Conservation (phyloP, 2,329 filamentous ascomycete species). For the Coniella lustricola region DNA sequence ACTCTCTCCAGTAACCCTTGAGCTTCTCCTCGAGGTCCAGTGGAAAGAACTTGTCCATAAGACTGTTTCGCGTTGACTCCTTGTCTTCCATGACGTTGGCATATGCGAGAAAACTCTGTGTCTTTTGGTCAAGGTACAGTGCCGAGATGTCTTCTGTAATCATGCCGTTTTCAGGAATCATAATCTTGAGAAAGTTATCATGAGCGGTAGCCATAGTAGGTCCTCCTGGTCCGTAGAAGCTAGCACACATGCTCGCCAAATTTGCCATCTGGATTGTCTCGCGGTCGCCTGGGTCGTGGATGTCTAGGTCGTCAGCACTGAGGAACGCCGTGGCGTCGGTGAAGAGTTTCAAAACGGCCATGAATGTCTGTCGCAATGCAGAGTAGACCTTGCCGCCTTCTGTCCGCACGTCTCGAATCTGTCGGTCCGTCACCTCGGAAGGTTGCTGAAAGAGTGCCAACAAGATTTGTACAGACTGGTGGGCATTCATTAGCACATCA, state of each 20-base stretch:
- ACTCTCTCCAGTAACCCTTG: conserved; percentile 37
- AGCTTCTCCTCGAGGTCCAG: conserved; percentile 46
- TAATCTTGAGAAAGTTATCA: conserved; percentile 38
- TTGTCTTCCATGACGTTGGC: conserved; percentile 44
- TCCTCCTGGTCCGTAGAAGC: conserved; percentile 22
- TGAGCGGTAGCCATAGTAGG: conserved; percentile 36
- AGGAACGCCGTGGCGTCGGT: conserved; percentile 26
- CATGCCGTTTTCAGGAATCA: conserved; percentile 31
- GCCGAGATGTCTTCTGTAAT: conserved; percentile 35
- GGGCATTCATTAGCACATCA: neutral
- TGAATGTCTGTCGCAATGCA: conserved; percentile 27
- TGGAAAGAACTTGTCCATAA: conserved; percentile 49
- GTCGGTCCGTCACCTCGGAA: conserved; percentile 22
- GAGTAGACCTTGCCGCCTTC: conserved; percentile 30
- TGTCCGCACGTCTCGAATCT: conserved; percentile 24
- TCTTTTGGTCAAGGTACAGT: conserved; percentile 41
- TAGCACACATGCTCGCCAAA: conserved; percentile 34
- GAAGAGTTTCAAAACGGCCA: conserved; percentile 27
- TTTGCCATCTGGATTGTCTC: conserved; percentile 41
- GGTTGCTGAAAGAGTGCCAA: conserved; percentile 29
- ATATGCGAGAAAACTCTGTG: conserved; percentile 45
- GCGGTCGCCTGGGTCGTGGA: conserved; percentile 30
- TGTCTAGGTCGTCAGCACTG: conserved; percentile 30
- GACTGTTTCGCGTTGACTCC: conserved; percentile 39
- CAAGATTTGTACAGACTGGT: conserved; percentile 31